phyloP scores from a whole-genome alignment of 176 grass and related monocot species.

The Zizania latifolia region DNA sequence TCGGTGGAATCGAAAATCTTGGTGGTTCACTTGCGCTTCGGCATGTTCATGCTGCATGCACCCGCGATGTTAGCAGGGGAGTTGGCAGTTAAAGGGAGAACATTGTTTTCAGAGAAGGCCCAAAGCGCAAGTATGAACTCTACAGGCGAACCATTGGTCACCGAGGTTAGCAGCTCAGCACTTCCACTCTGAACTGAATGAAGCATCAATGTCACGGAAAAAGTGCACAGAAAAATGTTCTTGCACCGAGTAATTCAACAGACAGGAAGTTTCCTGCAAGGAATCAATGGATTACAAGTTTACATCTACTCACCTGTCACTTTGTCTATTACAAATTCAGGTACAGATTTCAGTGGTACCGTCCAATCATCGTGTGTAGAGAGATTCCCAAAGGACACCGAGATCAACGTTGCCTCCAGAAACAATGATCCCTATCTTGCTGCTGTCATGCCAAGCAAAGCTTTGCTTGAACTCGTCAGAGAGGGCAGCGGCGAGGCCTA shows the following conservation, averaged over 20 bases:
- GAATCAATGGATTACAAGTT: background rate
- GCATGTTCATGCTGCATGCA: too few relatives aligned
- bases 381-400: conserved; percentile 63
- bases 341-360: background rate
- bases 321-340: background rate
- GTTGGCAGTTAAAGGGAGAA: too few relatives aligned
- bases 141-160: too few relatives aligned
- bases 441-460: conserved; percentile 55
- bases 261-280: background rate
- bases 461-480: conserved; percentile 69
- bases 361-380: conserved; percentile 18
- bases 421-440: conserved; percentile 77
- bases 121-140: too few relatives aligned
- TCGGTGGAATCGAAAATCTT: too few relatives aligned
- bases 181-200: too few relatives aligned
- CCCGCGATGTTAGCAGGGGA: too few relatives aligned
- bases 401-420: conserved; percentile 90
- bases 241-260: background rate
- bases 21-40: too few relatives aligned
- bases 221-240: background rate
- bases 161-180: too few relatives aligned
- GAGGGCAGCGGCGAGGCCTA: conserved; percentile 69
- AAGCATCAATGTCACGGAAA: background rate
- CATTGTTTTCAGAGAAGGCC: too few relatives aligned
- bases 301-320: background rate